Conservation (phyloP, 2,329 filamentous ascomycete genomes). For the Colletotrichum camelliae region DNA sequence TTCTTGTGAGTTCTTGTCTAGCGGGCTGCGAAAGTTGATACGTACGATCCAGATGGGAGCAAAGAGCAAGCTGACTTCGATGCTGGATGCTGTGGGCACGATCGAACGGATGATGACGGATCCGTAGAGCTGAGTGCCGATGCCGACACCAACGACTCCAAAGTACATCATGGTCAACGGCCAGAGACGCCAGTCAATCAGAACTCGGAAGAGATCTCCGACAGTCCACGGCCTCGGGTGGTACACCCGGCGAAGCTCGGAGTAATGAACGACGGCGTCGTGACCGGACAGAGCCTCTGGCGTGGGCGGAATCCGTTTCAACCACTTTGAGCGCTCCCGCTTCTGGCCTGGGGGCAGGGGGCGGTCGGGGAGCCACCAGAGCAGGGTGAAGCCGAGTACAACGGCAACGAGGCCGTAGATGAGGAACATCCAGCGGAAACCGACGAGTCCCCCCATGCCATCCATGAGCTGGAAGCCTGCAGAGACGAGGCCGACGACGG, state of each 20-base stretch:
- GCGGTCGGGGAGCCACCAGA: conserved; percentile 92
- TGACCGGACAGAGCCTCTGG: conserved; percentile 76
- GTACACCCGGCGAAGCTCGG: conserved; percentile 82
- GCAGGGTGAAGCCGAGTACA: conserved; percentile 71
- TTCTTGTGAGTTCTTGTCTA: not conserved
- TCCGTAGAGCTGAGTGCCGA: conserved; percentile 87
- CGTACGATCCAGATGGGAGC: conserved; percentile 91
- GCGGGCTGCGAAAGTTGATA: conserved; percentile 25
- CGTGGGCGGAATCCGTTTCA: conserved; percentile 70
- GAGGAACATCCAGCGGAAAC: conserved; percentile 93
- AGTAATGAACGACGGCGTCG: conserved; percentile 83
- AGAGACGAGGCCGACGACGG: conserved; percentile 87
- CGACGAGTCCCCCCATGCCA: conserved; percentile 74
- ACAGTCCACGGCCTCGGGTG: conserved; percentile 75
- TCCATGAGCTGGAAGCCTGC: conserved; percentile 95
- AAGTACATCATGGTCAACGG: conserved; percentile 92
- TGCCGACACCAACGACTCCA: conserved; percentile 90
- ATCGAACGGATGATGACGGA: conserved; percentile 86
- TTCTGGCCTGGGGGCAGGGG: conserved; percentile 75
- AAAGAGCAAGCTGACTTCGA: conserved; percentile 82
- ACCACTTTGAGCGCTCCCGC: conserved; percentile 53
- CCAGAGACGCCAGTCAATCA: conserved; percentile 89
- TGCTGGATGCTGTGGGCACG: conserved; percentile 72
- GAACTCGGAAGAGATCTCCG: conserved; percentile 71
- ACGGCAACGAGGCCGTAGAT: conserved; percentile 81